phyloP scores from a whole-genome alignment of 1,284 basidiomycete genomes.

The Leccinum subfulvum region DNA sequence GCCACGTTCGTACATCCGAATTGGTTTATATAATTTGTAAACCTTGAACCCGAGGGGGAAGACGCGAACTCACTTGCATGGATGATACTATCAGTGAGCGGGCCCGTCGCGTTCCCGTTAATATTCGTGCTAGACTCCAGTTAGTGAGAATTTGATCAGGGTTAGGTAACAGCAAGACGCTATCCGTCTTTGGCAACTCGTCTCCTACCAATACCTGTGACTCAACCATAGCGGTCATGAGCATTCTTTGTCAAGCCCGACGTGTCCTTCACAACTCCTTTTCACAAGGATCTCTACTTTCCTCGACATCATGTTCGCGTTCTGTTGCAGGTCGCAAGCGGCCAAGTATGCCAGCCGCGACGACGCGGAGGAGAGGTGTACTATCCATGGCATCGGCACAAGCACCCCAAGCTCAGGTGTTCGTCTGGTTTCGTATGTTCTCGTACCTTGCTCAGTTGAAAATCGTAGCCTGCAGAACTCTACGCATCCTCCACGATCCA shows the following conservation, averaged over 20 bases:
- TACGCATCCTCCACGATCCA: conserved; percentile 37
- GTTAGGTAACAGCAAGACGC: background rate
- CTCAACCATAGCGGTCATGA: conserved; percentile 21
- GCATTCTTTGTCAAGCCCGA: conserved; percentile 20
- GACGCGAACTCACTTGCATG: background rate
- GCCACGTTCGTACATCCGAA: background rate
- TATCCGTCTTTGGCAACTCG: conserved; percentile 22
- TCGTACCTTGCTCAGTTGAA: conserved; percentile 26
- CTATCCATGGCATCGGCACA: conserved; percentile 11
- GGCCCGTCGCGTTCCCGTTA: background rate
- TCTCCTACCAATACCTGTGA: background rate
- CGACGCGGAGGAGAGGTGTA: conserved; percentile 14
- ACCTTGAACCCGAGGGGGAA: background rate
- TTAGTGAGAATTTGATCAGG: conserved; percentile 12
- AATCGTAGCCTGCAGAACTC: conserved; percentile 28
- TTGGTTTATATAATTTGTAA: background rate
- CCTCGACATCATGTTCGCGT: conserved; percentile 6
- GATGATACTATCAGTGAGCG: too few species aligned
- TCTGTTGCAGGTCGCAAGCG: conserved; percentile 1
- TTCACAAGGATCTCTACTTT: conserved; percentile 13
- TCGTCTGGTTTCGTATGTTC: conserved; percentile 19
- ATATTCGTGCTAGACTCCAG: background rate
- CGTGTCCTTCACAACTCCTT: conserved; percentile 28
- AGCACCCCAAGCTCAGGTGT: conserved; percentile 24
- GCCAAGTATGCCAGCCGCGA: background rate